Percentiles rank a stretch among this genome's conserved stretches.
These are phyloP conservation scores for Sporothrix pallida DNA, from an alignment of 2,329 filamentous ascomycete genomes.

Conservation along the genomic window DNA sequence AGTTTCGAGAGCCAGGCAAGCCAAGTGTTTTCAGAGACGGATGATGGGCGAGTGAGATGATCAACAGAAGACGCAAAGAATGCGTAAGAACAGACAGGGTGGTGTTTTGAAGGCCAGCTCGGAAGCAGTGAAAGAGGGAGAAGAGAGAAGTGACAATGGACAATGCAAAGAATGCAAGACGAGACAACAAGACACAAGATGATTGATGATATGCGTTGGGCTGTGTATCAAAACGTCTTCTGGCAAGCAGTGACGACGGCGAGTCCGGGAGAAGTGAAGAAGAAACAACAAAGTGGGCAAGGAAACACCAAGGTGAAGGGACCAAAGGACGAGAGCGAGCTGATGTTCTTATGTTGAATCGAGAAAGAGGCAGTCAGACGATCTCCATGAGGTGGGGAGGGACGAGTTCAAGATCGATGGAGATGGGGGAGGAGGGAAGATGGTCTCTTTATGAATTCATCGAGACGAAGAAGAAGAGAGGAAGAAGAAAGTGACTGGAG, in stretches of 20 bases:
- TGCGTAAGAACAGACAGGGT: conserved; percentile 14
- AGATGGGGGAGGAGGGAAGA: conserved; percentile 23
- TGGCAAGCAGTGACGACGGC: conserved; percentile 7
- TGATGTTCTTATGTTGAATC: conserved; percentile 26
- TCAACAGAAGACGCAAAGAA: neutral
- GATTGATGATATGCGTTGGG: conserved; percentile 10
- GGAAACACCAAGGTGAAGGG: neutral
- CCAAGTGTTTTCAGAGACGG: neutral
- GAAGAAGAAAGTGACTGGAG: neutral
- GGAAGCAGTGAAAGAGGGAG: neutral
- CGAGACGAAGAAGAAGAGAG: conserved; percentile 22
- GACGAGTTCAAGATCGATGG: conserved; percentile 19
- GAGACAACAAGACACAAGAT: neutral
- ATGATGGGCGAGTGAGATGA: conserved; percentile 9
- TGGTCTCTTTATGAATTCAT: conserved; percentile 36
- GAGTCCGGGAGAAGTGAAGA: neutral
- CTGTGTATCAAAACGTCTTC: conserved; percentile 23
- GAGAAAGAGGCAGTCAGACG: conserved; percentile 17
- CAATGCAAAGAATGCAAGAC: neutral
- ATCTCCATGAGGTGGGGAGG: conserved; percentile 33
- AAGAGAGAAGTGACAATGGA: neutral
- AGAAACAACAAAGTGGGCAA: conserved; percentile 8
- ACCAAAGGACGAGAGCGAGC: conserved; percentile 11
- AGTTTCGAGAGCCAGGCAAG: conserved; percentile 30
- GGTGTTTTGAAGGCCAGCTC: conserved; percentile 22